A percentile compares a stretch with the other conserved stretches of the same genome.
Evolutionary conservation across 2,329 filamentous ascomycete genomes (phyloP).

Genomic region (Nigrospora osmanthi): DNA sequence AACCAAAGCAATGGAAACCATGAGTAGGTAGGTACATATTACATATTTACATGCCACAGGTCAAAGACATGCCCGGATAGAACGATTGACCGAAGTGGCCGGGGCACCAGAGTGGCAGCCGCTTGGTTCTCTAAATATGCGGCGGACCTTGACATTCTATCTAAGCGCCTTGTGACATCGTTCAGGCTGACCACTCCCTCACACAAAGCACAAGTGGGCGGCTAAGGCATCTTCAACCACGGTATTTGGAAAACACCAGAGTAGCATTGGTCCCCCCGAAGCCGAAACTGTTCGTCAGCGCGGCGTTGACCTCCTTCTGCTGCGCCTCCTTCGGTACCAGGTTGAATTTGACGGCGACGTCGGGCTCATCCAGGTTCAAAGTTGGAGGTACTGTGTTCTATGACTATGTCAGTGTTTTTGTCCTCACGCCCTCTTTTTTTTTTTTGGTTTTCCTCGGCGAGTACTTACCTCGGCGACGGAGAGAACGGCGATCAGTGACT

Average conservation of each 20-base stretch:
- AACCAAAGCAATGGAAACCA: no score
- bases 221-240: not conserved
- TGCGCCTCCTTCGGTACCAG: conserved; percentile 72
- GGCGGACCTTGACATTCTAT: no score
- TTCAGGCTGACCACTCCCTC: no score
- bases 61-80: no score
- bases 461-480: conserved; percentile 66
- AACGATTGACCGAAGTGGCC: no score
- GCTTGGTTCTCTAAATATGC: no score
- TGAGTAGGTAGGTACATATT: no score
- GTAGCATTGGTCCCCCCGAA: conserved; percentile 96
- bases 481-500: conserved; percentile 78
- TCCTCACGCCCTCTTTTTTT: conserved; percentile 4
- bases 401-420: not conserved
- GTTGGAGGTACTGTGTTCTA: conserved; percentile 80
- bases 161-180: no score
- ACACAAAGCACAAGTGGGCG: not conserved
- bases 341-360: conserved; percentile 70
- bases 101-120: no score
- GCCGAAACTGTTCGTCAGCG: conserved; percentile 91
- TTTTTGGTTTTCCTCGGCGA: conserved; percentile 5
- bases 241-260: conserved; percentile 60
- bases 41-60: no score
- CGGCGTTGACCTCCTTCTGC: conserved; percentile 60
- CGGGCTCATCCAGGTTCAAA: conserved; percentile 65